These are phyloP conservation scores for Linum trigynum DNA, from an alignment of 345 rosid genomes.

Conservation along the genomic window DNA sequence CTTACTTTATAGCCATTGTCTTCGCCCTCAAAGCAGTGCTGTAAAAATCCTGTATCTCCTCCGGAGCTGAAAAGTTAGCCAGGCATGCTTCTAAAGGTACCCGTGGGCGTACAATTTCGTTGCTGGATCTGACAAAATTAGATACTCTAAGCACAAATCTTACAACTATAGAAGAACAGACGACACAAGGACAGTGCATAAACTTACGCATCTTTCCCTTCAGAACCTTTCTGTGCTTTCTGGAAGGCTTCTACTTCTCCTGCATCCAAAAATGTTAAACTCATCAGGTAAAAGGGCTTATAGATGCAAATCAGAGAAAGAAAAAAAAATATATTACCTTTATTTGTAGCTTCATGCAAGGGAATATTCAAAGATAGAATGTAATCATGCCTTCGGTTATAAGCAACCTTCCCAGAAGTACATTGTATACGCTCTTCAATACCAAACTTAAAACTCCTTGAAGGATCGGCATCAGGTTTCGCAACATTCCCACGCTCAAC, in stretches of 20 bases:
- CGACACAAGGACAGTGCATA: not conserved
- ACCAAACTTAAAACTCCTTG: slow-evolving; percentile 92
- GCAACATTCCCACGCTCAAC: slow-evolving; percentile 69
- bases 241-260: slow-evolving; percentile 66
- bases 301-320: slow-evolving; percentile 9
- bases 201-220: slow-evolving; percentile 76
- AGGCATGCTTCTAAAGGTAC: slow-evolving; percentile 94
- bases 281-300: slow-evolving; percentile 1
- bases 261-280: slow-evolving; percentile 28
- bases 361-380: slow-evolving; percentile 93
- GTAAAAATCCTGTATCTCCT: slow-evolving; percentile 70
- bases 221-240: slow-evolving; percentile 52
- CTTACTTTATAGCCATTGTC: slow-evolving; percentile 82
- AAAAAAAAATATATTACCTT: slow-evolving; percentile 34
- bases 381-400: slow-evolving; percentile 78
- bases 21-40: slow-evolving; percentile 82
- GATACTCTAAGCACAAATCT: slow-evolving; percentile 20
- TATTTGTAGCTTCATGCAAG: slow-evolving; percentile 74
- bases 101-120: slow-evolving; percentile 89
- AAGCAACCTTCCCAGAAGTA: slow-evolving; percentile 88
- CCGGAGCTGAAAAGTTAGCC: slow-evolving; percentile 70
- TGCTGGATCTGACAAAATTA: slow-evolving; percentile 45
- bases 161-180: slow-evolving; percentile 11
- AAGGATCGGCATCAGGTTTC: slow-evolving; percentile 61
- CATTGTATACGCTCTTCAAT: slow-evolving; percentile 85